These are phyloP conservation scores for Microsporum audouinii DNA, from an alignment of 2,329 filamentous ascomycete species.

Conservation along the genomic window DNA sequence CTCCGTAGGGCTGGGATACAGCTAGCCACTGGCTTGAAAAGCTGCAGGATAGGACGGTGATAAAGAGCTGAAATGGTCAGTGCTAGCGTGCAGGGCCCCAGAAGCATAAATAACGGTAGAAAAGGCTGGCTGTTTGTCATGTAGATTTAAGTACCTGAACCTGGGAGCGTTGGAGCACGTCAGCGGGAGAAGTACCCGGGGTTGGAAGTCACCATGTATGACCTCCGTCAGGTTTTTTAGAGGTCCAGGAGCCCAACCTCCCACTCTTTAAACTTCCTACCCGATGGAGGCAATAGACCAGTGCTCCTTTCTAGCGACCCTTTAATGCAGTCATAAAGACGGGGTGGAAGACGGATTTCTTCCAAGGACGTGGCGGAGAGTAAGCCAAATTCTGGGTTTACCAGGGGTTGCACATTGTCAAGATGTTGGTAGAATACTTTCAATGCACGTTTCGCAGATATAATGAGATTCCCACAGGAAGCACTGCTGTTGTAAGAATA, in stretches of 20 bases:
- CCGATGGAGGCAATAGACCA: slow-evolving; percentile 38
- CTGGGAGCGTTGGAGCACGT: neutral
- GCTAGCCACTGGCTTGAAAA: neutral
- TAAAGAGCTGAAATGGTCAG: neutral
- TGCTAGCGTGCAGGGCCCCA: neutral
- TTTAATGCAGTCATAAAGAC: slow-evolving; percentile 30
- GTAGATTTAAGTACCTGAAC: slow-evolving; percentile 27
- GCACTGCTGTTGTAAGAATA: slow-evolving; percentile 43
- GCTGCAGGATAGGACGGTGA: neutral
- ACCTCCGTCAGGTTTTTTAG: neutral
- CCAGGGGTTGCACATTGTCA: slow-evolving; percentile 24
- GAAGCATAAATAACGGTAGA: neutral
- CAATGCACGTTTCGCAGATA: slow-evolving; percentile 38
- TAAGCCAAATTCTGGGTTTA: slow-evolving; percentile 28
- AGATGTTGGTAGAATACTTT: slow-evolving; percentile 44
- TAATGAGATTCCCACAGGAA: slow-evolving; percentile 3
- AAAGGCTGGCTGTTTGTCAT: neutral
- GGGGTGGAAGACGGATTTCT: slow-evolving; percentile 34
- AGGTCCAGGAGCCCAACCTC: slow-evolving; percentile 42
- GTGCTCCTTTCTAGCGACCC: slow-evolving; percentile 31
- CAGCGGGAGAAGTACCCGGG: neutral
- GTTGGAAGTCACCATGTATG: neutral
- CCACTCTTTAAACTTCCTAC: slow-evolving; percentile 45
- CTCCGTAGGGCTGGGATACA: neutral
- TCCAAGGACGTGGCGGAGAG: slow-evolving; percentile 37